phyloP scores from a whole-genome alignment of 805 yeast species.

The Spathaspora sp. region DNA sequence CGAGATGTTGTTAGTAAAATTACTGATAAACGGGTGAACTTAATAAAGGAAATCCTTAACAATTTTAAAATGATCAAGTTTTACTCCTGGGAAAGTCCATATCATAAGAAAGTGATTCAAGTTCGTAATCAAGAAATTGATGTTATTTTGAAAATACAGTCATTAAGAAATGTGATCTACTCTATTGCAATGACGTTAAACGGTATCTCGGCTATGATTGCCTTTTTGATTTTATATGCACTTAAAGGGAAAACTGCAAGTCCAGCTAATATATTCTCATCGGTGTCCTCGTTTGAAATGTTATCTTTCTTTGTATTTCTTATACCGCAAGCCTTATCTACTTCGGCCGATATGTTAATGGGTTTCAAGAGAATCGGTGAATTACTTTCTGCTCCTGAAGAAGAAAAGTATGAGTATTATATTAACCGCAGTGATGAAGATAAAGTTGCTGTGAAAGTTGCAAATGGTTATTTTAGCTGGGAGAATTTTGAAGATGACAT shows the following conservation, averaged over 20 bases:
- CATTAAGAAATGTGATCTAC: conserved; percentile 54
- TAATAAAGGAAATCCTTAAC: conserved; percentile 69
- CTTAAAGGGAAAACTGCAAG: conserved; percentile 20
- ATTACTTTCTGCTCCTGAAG: conserved; percentile 42
- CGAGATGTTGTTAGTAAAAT: conserved; percentile 51
- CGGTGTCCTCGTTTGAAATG: conserved; percentile 59
- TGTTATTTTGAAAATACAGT: conserved; percentile 56
- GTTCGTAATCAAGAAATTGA: conserved; percentile 57
- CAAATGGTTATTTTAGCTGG: conserved; percentile 1
- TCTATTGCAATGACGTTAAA: conserved; percentile 66
- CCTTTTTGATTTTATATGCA: conserved; percentile 31
- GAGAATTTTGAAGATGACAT: conserved; percentile 9
- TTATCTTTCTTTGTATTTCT: conserved; percentile 56
- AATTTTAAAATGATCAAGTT: conserved; percentile 77
- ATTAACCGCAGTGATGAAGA: conserved; percentile 61
- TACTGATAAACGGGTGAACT: conserved; percentile 70
- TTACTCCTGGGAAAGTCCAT: conserved; percentile 86
- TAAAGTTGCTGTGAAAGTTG: conserved; percentile 5
- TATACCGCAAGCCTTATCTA: conserved; percentile 61
- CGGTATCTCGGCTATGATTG: conserved; percentile 60
- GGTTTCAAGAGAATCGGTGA: conserved; percentile 56
- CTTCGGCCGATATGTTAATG: conserved; percentile 60
- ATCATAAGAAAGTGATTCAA: conserved; percentile 48
- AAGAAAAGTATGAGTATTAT: conserved; percentile 41
- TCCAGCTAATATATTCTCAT: conserved; percentile 62